Percentiles rank a stretch among this genome's conserved stretches.
Conservation (phyloP, 331 rosid species). For the Arachis monticola region DNA sequence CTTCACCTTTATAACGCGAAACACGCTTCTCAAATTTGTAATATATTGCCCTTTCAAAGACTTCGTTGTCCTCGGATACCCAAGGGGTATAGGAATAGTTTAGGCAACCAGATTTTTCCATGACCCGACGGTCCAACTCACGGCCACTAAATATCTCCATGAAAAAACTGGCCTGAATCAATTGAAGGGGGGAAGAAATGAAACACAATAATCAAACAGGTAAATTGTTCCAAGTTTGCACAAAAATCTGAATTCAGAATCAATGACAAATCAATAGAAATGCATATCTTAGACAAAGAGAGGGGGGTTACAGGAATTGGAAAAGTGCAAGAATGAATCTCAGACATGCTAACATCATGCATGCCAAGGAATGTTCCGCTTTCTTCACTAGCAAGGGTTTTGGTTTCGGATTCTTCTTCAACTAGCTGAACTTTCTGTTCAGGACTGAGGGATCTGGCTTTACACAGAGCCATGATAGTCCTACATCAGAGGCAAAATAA, state of each 20-base stretch:
- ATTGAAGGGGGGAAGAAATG: slow-evolving; percentile 33
- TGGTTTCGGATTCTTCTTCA: slow-evolving; percentile 84
- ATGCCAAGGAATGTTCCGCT: slow-evolving; percentile 71
- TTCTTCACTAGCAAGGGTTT: slow-evolving; percentile 73
- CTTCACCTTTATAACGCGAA: slow-evolving; percentile 81
- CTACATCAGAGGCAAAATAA: slow-evolving; percentile 53
- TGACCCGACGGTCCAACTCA: slow-evolving; percentile 76
- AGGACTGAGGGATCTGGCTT: slow-evolving; percentile 87
- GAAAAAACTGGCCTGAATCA: slow-evolving; percentile 64
- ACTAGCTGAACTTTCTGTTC: slow-evolving; percentile 92
- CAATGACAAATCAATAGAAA: neutral
- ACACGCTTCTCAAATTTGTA: slow-evolving; percentile 76
- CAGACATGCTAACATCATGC: slow-evolving; percentile 88
- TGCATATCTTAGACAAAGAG: neutral
- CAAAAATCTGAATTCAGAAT: neutral
- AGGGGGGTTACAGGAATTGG: slow-evolving; percentile 72
- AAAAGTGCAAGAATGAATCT: slow-evolving; percentile 67
- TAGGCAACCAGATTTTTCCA: slow-evolving; percentile 86
- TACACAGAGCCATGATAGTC: slow-evolving; percentile 97
- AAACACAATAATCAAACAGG: slow-evolving; percentile 29
- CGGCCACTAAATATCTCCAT: slow-evolving; percentile 84
- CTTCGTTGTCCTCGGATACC: slow-evolving; percentile 82
- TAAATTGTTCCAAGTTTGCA: slow-evolving; percentile 3
- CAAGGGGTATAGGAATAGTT: slow-evolving; percentile 86
- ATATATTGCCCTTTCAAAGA: slow-evolving; percentile 82